These are phyloP conservation scores for Thymus mandschuricus DNA, from an alignment of 257 asterid genomes.

Conservation along the genomic window DNA sequence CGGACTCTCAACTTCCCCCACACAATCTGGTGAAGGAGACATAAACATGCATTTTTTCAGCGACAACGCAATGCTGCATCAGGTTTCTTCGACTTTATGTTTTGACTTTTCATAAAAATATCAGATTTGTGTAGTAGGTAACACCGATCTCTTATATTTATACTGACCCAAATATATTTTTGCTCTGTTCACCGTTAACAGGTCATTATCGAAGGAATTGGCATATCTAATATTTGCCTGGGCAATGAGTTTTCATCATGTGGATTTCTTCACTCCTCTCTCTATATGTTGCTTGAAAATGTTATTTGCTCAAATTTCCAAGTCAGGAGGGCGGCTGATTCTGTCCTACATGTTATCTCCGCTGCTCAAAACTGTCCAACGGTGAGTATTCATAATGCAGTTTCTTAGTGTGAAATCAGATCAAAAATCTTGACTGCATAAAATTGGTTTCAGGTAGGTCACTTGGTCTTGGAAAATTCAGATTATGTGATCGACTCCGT, in stretches of 20 bases:
- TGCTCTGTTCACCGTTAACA: conserved; percentile 30
- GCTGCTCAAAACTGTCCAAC: conserved; percentile 68
- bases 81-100: conserved; percentile 50
- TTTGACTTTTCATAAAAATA: conserved; percentile 22
- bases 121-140: background rate
- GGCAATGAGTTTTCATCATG: conserved; percentile 72
- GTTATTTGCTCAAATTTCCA: conserved; percentile 83
- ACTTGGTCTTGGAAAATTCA: conserved; percentile 84
- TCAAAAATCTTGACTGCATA: conserved; percentile 17
- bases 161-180: too few species aligned
- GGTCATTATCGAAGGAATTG: conserved; percentile 90
- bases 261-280: conserved; percentile 95
- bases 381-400: conserved; percentile 56
- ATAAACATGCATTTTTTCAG: conserved; percentile 62
- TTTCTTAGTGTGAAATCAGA: conserved; percentile 31
- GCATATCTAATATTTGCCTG: conserved; percentile 72
- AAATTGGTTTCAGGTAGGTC: conserved; percentile 80
- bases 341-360: conserved; percentile 69
- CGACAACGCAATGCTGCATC: conserved; percentile 90
- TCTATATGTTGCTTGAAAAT: conserved; percentile 87
- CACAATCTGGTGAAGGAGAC: conserved; percentile 58
- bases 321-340: conserved; percentile 78
- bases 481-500: conserved; percentile 91
- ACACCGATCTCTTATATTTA: background rate
- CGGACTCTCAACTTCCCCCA: conserved; percentile 50